Evolutionary conservation across 2,329 filamentous ascomycete genomes (phyloP).

Genomic region (Aspergillus thermomutatus): DNA sequence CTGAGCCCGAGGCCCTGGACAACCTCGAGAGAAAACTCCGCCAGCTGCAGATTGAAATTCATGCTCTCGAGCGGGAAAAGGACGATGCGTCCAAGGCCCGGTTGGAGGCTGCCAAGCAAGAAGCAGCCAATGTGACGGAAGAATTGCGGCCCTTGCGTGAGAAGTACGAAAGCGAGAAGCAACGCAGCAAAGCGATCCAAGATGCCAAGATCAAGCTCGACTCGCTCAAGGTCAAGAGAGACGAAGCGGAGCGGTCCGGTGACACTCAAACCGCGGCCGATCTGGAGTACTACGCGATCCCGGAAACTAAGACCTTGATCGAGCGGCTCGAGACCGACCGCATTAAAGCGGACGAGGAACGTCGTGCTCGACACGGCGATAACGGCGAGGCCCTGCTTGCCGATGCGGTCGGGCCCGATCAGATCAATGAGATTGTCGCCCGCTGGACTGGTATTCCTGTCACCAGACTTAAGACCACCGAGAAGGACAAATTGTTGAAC

Average conservation of each 20-base stretch:
- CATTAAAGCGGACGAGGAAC: conserved; percentile 69
- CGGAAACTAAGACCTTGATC: conserved; percentile 81
- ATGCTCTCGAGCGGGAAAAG: conserved; percentile 88
- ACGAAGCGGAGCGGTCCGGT: conserved; percentile 84
- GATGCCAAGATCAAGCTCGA: conserved; percentile 95
- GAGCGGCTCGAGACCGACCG: conserved; percentile 77
- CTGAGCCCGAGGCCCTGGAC: conserved; percentile 92
- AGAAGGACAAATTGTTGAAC: conserved; percentile 96
- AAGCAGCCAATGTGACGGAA: conserved; percentile 91
- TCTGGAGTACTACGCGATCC: conserved; percentile 95
- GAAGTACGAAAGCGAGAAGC: conserved; percentile 93
- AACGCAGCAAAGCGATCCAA: conserved; percentile 86
- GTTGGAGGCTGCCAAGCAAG: conserved; percentile 77
- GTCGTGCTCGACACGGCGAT: conserved; percentile 53
- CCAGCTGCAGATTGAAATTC: conserved; percentile 95
- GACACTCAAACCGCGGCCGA: conserved; percentile 88
- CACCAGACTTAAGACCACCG: conserved; percentile 85
- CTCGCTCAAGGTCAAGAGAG: conserved; percentile 82
- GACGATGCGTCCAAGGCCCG: conserved; percentile 87
- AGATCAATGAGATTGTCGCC: conserved; percentile 98
- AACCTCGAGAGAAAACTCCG: conserved; percentile 85
- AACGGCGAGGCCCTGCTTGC: conserved; percentile 73
- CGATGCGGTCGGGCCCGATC: conserved; percentile 90
- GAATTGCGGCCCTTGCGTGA: conserved; percentile 87
- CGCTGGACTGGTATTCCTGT: conserved; percentile 99